Evolutionary conservation across 208 protist genomes (phyloP), one percentile per base, ranked within the genome.

Genomic region (Leishmania tropica): DNA sequence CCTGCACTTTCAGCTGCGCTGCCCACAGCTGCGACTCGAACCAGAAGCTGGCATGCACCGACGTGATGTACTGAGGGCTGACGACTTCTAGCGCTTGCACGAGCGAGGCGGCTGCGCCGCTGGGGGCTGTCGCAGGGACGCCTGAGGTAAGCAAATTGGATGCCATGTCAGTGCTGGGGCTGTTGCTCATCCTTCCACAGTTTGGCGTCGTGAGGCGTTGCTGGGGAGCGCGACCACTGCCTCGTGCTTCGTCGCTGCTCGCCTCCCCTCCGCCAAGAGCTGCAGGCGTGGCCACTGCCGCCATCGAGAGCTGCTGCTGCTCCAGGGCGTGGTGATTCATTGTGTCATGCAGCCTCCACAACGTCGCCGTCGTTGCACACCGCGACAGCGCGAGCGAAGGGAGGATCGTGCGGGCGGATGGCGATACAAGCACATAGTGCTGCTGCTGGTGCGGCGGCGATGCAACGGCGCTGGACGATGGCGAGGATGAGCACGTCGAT

Each of bases 21-120:
- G 92, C 81, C 40, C 92, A 76, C 48, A 95, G 85, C 68, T 87
- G 90, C 68, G 89, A 93, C 28, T 89, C 84, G 19, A 94, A 71
- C 45, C 90, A 86, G 62, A 76, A 75, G 10, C 81, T 89, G 51
- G 94, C 89, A 79, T 97, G 92, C 4, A 83, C 89, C 17, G 79
- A 47, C 40, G 81, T 81, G 78, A 91, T 88, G 87, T 97, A 97
- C 78, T 90, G 89, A 51, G 85, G 45, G 3, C 81, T 72, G 21
- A 95, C 75, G 2, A 45, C 81, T 31, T 87, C 83, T 80, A 93
- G 81, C 45, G 84, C 87, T 47, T 92, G 68, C 21, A 78, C 47
- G 35, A 95, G 79, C 51, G 87, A 77, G 53, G 56, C 28, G 77
- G 15, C 58, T 5, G 64, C 78, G 42, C 40, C 54, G 51, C 64